phyloP scores from a whole-genome alignment of 2,329 filamentous ascomycete species.

The Penicillium vulpinum region DNA sequence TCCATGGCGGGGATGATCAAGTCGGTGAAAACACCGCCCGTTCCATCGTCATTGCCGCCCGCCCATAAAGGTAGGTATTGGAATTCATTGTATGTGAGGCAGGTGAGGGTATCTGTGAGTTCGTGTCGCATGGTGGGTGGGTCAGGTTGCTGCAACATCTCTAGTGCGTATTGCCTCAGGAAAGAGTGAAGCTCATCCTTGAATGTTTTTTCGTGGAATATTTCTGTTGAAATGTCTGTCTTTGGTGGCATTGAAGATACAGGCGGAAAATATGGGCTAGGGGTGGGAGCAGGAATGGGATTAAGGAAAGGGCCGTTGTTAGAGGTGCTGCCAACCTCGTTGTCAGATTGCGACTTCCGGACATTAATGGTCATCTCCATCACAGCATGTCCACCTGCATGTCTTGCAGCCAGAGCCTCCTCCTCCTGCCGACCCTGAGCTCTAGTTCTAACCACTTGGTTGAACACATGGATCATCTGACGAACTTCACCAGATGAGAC shows the following conservation, averaged over 20 bases:
- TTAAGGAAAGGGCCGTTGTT: background rate
- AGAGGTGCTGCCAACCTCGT: background rate
- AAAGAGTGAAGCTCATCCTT: constrained; percentile 18
- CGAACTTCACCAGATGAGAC: background rate
- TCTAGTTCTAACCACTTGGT: background rate
- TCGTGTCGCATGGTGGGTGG: constrained; percentile 14
- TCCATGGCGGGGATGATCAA: constrained; percentile 36
- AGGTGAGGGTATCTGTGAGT: constrained; percentile 49
- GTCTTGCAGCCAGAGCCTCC: background rate
- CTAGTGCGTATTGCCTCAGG: constrained; percentile 15
- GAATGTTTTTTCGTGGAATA: constrained; percentile 9
- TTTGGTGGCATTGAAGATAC: background rate
- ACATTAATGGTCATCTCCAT: background rate
- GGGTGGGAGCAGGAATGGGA: background rate
- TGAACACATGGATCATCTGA: background rate
- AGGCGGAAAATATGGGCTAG: background rate
- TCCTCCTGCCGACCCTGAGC: background rate
- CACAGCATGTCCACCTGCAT: background rate
- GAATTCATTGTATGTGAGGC: constrained; percentile 58
- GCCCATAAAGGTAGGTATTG: constrained; percentile 67
- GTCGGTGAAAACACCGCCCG: constrained; percentile 51
- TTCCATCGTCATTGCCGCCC: constrained; percentile 56
- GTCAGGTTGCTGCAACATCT: constrained; percentile 20
- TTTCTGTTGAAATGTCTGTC: background rate
- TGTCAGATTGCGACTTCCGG: background rate